Evolutionary conservation across 169 alveolate genomes (phyloP).

Genomic region (Cryptosporidium parvum): DNA sequence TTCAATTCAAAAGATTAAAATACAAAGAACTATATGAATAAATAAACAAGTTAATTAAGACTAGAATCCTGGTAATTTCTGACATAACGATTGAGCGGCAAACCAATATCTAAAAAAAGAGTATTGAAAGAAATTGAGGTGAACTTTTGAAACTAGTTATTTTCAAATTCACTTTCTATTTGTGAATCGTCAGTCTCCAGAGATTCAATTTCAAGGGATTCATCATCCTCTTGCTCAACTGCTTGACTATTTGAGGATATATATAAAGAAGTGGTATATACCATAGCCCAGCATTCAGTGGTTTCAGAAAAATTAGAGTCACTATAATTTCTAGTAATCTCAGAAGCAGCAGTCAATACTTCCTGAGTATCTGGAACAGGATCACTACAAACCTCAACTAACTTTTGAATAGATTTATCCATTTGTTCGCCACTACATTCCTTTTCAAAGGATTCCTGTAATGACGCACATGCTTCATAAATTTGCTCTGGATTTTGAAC

Average conservation of each 20-base stretch:
- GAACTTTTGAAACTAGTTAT: background rate
- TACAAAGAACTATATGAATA: background rate
- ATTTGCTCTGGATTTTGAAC: slow-evolving; percentile 27
- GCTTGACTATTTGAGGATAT: background rate
- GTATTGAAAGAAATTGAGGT: too few species aligned
- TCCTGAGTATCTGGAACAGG: background rate
- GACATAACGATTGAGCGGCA: slow-evolving; percentile 17
- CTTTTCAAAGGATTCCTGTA: slow-evolving; percentile 36
- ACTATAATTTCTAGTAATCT: background rate
- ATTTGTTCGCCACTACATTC: background rate
- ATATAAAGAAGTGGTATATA: slow-evolving; percentile 15
- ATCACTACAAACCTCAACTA: slow-evolving; percentile 20
- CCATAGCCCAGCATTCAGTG: slow-evolving; percentile 38
- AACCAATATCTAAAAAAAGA: background rate
- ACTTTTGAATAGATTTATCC: background rate
- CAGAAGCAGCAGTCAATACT: background rate
- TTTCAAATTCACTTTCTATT: slow-evolving; percentile 11
- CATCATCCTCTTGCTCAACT: slow-evolving; percentile 2
- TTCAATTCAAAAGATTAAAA: background rate
- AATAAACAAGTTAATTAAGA: background rate
- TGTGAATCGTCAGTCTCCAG: slow-evolving; percentile 25
- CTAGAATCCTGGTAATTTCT: background rate
- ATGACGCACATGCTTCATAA: slow-evolving; percentile 41
- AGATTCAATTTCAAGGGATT: slow-evolving; percentile 45
- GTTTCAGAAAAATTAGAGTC: slow-evolving; percentile 2